Percentiles rank a stretch among this genome's conserved stretches.
Conservation (phyloP, 1,139 yeast genomes). For the Sugiyamaella novakii region DNA sequence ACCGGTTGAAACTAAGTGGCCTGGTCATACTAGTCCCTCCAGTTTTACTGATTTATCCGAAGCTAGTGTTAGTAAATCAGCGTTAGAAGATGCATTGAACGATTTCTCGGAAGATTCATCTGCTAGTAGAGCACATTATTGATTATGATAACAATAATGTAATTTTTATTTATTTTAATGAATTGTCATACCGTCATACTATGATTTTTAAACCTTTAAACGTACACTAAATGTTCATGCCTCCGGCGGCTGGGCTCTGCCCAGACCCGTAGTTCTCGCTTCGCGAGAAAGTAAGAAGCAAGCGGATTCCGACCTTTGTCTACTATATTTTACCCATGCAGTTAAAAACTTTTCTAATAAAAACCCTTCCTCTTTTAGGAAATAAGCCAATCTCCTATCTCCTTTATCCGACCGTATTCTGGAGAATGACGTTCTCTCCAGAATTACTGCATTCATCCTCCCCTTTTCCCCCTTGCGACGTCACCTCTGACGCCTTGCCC, state of each 20-base stretch:
- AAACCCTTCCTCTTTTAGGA: no score
- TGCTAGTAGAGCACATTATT: conserved; percentile 2
- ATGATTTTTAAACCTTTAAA: no score
- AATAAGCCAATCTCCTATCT: no score
- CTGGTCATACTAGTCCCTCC: conserved; percentile 19
- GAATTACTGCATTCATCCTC: no score
- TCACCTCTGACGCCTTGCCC: no score
- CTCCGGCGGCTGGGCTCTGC: not conserved
- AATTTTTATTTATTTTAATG: conserved; percentile 6
- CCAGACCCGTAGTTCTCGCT: not conserved
- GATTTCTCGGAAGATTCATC: conserved; percentile 20
- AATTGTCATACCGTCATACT: no score
- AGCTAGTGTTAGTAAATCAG: conserved; percentile 49
- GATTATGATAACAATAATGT: not conserved
- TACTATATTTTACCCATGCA: not conserved
- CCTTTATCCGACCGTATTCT: no score
- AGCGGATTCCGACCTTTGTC: not conserved
- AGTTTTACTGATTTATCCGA: conserved; percentile 29
- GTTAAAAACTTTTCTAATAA: not conserved
- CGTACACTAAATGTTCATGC: not conserved
- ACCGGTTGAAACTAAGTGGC: not conserved
- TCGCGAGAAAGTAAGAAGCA: not conserved
- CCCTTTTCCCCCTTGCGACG: no score
- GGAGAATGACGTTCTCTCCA: no score
- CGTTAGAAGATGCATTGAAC: conserved; percentile 48